Conservation (phyloP, 1,284 basidiomycete genomes). For the Polyporus tsugae region DNA sequence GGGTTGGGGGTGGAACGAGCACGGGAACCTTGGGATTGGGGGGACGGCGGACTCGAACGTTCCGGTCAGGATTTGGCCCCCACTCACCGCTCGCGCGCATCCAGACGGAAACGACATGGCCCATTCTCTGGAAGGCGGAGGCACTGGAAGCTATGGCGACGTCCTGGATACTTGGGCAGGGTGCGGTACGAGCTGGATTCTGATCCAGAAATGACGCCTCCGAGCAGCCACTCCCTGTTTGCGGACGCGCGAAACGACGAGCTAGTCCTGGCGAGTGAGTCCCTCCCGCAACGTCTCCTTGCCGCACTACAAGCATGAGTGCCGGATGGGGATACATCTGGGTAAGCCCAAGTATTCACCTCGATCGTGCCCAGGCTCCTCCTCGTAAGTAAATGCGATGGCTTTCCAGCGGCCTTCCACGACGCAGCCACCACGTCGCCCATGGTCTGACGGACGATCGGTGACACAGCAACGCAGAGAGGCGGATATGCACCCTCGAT, state of each 20-base stretch:
- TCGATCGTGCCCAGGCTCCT: too few relatives aligned
- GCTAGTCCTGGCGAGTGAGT: not conserved
- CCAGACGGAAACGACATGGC: constrained; percentile 17
- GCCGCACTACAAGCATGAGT: too few relatives aligned
- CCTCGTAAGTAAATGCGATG: too few relatives aligned
- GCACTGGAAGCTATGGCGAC: constrained; percentile 3
- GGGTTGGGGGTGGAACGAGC: constrained; percentile 97
- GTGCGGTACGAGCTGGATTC: constrained; percentile 80
- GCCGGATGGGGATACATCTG: too few relatives aligned
- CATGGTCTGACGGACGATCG: too few relatives aligned
- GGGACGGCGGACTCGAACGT: constrained; percentile 58
- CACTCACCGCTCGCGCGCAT: not conserved
- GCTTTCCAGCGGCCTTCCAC: too few relatives aligned
- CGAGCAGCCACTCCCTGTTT: too few relatives aligned
- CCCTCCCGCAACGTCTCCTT: too few relatives aligned
- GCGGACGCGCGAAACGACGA: not conserved
- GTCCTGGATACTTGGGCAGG: constrained; percentile 65
- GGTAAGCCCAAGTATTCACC: too few relatives aligned
- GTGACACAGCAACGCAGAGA: too few relatives aligned
- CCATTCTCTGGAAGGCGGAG: not conserved
- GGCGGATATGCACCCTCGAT: too few relatives aligned
- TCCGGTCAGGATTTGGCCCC: constrained; percentile 64
- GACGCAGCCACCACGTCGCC: too few relatives aligned
- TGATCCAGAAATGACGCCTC: constrained; percentile 29
- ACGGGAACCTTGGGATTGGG: constrained; percentile 86